Evolutionary conservation across 73 alveolate species (phyloP), one percentile per base, ranked within the genome.

Genomic region (Tetrahymena thermophila): DNA sequence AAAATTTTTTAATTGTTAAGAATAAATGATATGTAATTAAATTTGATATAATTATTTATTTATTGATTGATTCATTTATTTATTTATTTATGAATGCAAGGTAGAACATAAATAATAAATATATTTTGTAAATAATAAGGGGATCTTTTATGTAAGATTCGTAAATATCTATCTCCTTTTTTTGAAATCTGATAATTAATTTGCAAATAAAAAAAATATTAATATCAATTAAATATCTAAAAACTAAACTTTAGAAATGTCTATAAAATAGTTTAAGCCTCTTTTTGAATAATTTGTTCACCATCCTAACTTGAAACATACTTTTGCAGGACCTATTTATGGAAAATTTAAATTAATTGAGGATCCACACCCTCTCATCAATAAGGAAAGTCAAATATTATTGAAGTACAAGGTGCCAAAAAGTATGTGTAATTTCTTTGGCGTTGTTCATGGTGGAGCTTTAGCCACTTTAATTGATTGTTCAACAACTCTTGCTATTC

Each of bases 401-500:
- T 95, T 95, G 58, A 95, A 94, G 94, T 95, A 95, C 42, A 95
- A 95, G 28, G 95, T 95, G 23, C 94, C 93, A 17, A 43, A 95
- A 31, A 94, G 84, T 34, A 95, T 95, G 85, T 85, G 93, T 35
- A 95, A 95, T 95, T 85, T 95, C 89, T 85, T 85, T 95, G 97
- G 97, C 23, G 93, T 94, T 44, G 97, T 89, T 57, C 98, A 96
- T 85, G 98, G 98, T 3, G 98, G 98, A 23, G 98, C 98, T 9
- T 56, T 96, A 42, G 98, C 98, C 10, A 96, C 98, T 10, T 38
- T 95, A 34, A 23, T 96, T 16, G 98, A 96, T 71, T 94, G 96
- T 35, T 84, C 96, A 9, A 96, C 98, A 28, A 96, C 98, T 21
- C 83, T 94, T 34, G 97, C 98, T 6, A 96, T 96, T 35, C 50